Base-by-base conservation (phyloP, 163 green algal species). In the Volvox carteri region DNA sequence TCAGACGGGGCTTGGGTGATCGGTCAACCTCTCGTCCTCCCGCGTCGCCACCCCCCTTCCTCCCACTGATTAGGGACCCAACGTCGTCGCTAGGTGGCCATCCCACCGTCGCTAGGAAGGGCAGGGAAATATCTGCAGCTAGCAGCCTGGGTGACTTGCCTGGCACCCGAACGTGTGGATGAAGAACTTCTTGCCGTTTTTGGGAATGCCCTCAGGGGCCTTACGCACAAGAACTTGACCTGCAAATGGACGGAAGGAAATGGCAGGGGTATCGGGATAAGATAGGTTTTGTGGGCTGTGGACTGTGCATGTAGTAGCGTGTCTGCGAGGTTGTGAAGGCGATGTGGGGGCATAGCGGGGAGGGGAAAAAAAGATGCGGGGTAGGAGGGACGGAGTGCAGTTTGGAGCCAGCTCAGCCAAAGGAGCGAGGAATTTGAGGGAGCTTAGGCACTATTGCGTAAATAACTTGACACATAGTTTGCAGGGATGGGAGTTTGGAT, bases 81-180 rank as follows among this genome's bases (percentile, higher is more conserved):
- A 65, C 50, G 50, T 16, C 3, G 28, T 23, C 28, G 54, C 8
- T 30, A 12, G 5, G 54, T 65, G 25, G 54, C 28, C 3, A 30
- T 19, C 14, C 12, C 8, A 23, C 5, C 28, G 54, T 11, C 54
- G 54, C 19, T 11, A 23, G 54, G 8, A 30, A 23, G 5, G 54
- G 25, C 28, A 25, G 28, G 54, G 25, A 65, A 5, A 65, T 65
- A 12, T 12, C 12, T 58, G 16, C 16, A 58, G 16, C 50, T 58
- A 65, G 2, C 54, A 8, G 28, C 19, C 28, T 19, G 4, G 54
- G 8, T 30, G 3, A 65, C 37, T 52, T 74, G 96, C 93, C 93
- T 97, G 97, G 92, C 97, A 99, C 42, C 97, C 97, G 90, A 99
- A 98, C 33, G 97, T 99, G 91, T 98, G 97, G 73, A 99, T 98